Base-by-base conservation (phyloP, 1,139 yeast genomes). In the Yamadazyma mexicana region DNA sequence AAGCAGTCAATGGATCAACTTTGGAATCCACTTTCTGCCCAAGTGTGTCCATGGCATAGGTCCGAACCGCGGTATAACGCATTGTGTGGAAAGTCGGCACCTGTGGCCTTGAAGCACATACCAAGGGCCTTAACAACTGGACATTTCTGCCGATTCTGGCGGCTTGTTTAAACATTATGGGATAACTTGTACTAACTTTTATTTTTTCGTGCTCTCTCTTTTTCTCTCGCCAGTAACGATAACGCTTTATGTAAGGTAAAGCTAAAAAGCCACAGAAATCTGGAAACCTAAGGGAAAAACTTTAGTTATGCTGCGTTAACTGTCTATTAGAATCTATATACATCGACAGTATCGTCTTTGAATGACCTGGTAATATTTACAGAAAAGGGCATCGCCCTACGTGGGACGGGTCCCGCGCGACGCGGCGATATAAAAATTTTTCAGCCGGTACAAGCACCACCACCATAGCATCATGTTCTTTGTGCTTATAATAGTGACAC, bases 21-120 rank as follows among this genome's bases (percentile, higher is more conserved):
- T 74, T 73, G 28, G 62, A 61, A 16, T 80, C 82, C 14, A 83
- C 62, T 9, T 56, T 56, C 28, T 70, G 65, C 12, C 89, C 89
- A 40, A 44, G 34, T 32, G 49, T 42, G 35, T 49, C 54, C 8
- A 38, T 37, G 4, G 61, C 57, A 39, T 54, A 58, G 3, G 36
- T 12, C 42, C 60, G n/a, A 33, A 23, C 12, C 22, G 18, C 8
- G 14, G 14, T 2, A 35, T 8, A 11, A 24, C 5, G 8, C n/a
- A n/a, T n/a, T 11, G 5, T 24, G 27, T 24, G 32, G 17, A 17
- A 26, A 20, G 17, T 18, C 27, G 6, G 12, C 12, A 11, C 16
- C 23, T 8, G n/a, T 25, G 15, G 12, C 14, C 15, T 18, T 12
- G 5, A 9, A 16, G 24, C 15, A n/a, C n/a, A n/a, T n/a, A 11